Evolutionary conservation across 2,329 filamentous ascomycete genomes (phyloP).

Genomic region (Hypoxylon rubiginosum): DNA sequence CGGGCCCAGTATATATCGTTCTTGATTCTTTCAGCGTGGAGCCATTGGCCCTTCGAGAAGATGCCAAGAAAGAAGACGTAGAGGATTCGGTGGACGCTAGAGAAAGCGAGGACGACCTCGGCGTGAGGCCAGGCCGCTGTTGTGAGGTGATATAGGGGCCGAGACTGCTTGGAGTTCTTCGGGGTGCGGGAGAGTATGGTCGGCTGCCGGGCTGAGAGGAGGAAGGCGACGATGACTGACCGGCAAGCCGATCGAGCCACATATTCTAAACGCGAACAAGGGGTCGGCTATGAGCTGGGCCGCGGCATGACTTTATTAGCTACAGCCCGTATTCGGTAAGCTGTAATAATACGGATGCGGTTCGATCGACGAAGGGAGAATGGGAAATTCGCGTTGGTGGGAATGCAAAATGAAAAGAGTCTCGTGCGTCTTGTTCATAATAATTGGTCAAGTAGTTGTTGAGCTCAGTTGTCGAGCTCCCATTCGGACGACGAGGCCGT

Average conservation of each 20-base stretch:
- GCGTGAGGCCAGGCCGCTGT: conserved; percentile 73
- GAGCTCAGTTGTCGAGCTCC: conserved; percentile 16
- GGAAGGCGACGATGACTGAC: conserved; percentile 73
- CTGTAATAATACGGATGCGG: neutral
- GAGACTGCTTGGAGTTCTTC: conserved; percentile 76
- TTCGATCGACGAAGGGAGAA: neutral
- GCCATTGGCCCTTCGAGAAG: conserved; percentile 75
- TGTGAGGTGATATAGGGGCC: conserved; percentile 77
- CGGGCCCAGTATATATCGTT: conserved; percentile 66
- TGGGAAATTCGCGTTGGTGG: neutral
- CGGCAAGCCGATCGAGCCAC: conserved; percentile 92
- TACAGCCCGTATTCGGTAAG: conserved; percentile 11
- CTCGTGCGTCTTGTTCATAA: conserved; percentile 9
- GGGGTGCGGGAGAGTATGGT: conserved; percentile 78
- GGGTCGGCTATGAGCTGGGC: conserved; percentile 31
- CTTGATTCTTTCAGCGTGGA: conserved; percentile 74
- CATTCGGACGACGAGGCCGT: conserved; percentile 36
- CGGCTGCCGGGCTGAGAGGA: conserved; percentile 70
- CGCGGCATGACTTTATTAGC: conserved; percentile 38
- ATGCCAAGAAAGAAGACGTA: conserved; percentile 77
- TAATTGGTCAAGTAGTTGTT: conserved; percentile 4
- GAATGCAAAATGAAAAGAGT: conserved; percentile 2
- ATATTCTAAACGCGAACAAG: conserved; percentile 62
- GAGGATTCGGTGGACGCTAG: conserved; percentile 83
- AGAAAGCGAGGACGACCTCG: conserved; percentile 80